Base-by-base conservation (phyloP, 768 basidiomycete species). In the Suillus fuscotomentosus region DNA sequence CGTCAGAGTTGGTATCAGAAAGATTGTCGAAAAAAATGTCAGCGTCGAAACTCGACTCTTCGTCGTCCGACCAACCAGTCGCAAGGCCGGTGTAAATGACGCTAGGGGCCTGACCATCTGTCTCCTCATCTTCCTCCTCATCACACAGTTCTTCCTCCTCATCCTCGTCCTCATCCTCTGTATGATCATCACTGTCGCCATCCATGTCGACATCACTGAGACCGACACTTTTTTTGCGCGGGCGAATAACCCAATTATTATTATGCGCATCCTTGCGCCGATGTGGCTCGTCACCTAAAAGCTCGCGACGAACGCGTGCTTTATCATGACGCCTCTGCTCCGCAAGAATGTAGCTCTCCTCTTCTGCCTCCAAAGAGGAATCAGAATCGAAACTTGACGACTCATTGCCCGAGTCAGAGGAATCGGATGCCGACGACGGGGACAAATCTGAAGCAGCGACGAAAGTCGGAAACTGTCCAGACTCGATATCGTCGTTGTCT, bases 1-100 rank as follows among this genome's bases (percentile, higher is more conserved):
- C 73, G 61, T 78, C 83, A 9, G 72, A 70, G 24, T 82, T 83
- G 1, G 82, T 75, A 70, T 86, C 90, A 43, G 87, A 86, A 48
- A 94, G 84, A 71, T 92, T 89, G 62, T 88, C 86, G 70, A 94
- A 94, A 78, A 94, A 94, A 0, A 94, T 74, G 66, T 94, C 91
- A 11, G 92, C 92, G 69, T 94, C 92, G 69, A 92, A 91, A 65
- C 83, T 86, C 2, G 87, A 88, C 72, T 92, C 91, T 60, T 84
- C 91, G 63, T 88, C 89, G 22, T 90, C 89, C 47, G 88, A 89
- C 91, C 91, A 94, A 50, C 89, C 87, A 1, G 88, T 88, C 56
- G 84, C 88, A 55, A 91, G 81, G 56, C 89, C 90, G 47, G 84
- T 83, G 70, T 87, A 90, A 56, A 79, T 77, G 45, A 75, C 73